phyloP scores from a whole-genome alignment of 2,329 filamentous ascomycete genomes.

The Fusarium dimerum region DNA sequence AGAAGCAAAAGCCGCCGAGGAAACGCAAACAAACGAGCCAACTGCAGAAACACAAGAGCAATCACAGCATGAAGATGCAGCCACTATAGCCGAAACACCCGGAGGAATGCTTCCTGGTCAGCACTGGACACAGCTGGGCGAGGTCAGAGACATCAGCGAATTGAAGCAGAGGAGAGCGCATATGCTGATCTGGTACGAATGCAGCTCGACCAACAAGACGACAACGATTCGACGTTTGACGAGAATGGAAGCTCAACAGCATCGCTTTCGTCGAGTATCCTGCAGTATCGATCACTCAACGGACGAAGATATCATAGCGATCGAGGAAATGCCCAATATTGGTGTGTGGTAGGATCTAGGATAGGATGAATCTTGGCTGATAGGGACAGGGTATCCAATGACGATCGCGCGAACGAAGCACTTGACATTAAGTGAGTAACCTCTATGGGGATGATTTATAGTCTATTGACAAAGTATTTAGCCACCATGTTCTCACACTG shows the following conservation, averaged over 20 bases:
- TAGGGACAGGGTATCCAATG: slow-evolving; percentile 5
- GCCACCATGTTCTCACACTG: neutral
- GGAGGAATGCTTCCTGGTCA: neutral
- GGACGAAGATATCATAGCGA: slow-evolving; percentile 5
- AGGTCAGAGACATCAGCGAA: neutral
- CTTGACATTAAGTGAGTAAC: slow-evolving; percentile 4
- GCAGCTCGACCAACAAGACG: neutral
- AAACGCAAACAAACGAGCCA: neutral
- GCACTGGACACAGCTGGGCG: slow-evolving; percentile 2
- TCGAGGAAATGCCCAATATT: slow-evolving; percentile 3
- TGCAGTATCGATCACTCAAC: slow-evolving; percentile 3
- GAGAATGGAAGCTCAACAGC: slow-evolving; percentile 1
- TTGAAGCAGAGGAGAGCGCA: neutral
- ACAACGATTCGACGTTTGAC: neutral
- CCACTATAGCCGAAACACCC: neutral
- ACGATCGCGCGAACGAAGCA: slow-evolving; percentile 3
- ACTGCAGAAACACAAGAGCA: neutral
- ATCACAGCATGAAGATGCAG: neutral
- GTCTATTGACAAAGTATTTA: neutral
- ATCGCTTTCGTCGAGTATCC: slow-evolving; percentile 3
- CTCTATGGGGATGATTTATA: accelerated
- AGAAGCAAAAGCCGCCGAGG: neutral
- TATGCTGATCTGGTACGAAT: neutral
- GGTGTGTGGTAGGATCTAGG: neutral
- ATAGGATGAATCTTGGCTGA: neutral